Conservation (phyloP, 2,329 filamentous ascomycete genomes). For the Fusarium sp. region DNA sequence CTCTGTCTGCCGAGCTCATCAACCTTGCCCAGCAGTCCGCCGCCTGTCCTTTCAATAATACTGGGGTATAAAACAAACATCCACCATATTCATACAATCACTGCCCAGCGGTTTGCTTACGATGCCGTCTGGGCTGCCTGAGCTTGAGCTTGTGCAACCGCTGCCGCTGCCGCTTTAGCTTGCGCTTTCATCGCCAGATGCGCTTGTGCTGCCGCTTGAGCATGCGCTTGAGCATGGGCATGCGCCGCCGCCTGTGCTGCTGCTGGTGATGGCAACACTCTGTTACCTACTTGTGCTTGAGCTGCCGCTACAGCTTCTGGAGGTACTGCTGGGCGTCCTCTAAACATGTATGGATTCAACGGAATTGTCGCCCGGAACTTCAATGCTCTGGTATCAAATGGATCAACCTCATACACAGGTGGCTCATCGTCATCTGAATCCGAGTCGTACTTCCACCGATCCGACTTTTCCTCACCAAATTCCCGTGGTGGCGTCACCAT, state of each 20-base stretch:
- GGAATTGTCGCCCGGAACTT: slow-evolving; percentile 72
- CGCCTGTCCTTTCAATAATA: slow-evolving; percentile 30
- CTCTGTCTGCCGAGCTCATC: slow-evolving; percentile 1
- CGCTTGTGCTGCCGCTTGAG: slow-evolving; percentile 47
- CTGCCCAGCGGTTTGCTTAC: slow-evolving; percentile 6
- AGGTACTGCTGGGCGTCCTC: slow-evolving; percentile 53
- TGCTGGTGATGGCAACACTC: slow-evolving; percentile 46
- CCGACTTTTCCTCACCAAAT: slow-evolving; percentile 62
- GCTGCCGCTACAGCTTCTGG: slow-evolving; percentile 46
- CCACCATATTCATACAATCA: slow-evolving; percentile 45
- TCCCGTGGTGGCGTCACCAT: slow-evolving; percentile 64
- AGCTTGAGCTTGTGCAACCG: slow-evolving; percentile 36
- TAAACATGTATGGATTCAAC: slow-evolving; percentile 58
- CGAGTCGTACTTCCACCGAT: slow-evolving; percentile 88
- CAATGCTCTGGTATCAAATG: slow-evolving; percentile 70
- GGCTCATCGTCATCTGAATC: slow-evolving; percentile 88
- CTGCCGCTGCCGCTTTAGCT: slow-evolving; percentile 40
- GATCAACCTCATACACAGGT: slow-evolving; percentile 80
- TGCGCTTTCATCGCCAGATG: slow-evolving; percentile 44
- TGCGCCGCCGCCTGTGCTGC: slow-evolving; percentile 39
- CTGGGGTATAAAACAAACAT: slow-evolving; percentile 47
- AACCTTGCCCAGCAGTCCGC: slow-evolving; percentile 23
- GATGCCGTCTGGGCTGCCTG: slow-evolving; percentile 39
- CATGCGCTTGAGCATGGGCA: slow-evolving; percentile 47
- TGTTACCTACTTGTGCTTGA: slow-evolving; percentile 40